phyloP scores from a whole-genome alignment of 805 yeast species.

The Zygosaccharomyces bailii region DNA sequence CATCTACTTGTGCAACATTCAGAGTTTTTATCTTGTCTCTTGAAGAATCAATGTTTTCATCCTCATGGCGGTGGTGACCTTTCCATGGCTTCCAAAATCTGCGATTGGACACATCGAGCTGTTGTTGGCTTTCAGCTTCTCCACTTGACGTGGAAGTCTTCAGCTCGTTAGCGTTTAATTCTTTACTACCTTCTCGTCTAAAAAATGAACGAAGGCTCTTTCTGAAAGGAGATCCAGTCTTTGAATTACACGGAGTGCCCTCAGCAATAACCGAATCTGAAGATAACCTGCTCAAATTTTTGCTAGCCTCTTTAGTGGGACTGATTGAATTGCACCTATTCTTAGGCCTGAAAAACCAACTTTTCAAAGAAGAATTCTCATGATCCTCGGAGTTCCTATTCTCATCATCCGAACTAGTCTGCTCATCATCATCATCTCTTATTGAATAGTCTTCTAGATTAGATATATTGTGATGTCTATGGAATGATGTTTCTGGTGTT shows the following conservation, averaged over 20 bases:
- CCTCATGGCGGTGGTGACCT: slow-evolving; percentile 9
- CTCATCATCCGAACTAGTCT: slow-evolving; percentile 22
- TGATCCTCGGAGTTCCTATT: slow-evolving; percentile 8
- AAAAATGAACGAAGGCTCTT: slow-evolving; percentile 19
- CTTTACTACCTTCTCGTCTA: slow-evolving; percentile 13
- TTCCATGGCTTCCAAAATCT: slow-evolving; percentile 25
- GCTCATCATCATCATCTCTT: slow-evolving; percentile 19
- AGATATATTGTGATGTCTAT: slow-evolving; percentile 4
- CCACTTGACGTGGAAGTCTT: not conserved
- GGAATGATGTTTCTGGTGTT: slow-evolving; percentile 5
- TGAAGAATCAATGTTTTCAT: slow-evolving; percentile 2
- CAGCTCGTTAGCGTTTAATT: not conserved
- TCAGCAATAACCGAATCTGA: slow-evolving; percentile 13
- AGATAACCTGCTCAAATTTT: not conserved
- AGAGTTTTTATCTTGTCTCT: slow-evolving; percentile 2
- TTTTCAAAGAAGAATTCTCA: slow-evolving; percentile 14
- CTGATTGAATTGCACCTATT: slow-evolving; percentile 6
- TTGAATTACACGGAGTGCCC: slow-evolving; percentile 15
- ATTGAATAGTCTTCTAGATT: slow-evolving; percentile 10
- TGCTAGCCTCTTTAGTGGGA: slow-evolving; percentile 1
- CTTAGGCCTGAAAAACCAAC: slow-evolving; percentile 15
- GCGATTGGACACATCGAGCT: slow-evolving; percentile 4
- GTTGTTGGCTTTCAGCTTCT: slow-evolving; percentile 5
- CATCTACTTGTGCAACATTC: slow-evolving; percentile 2
- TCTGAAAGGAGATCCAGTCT: slow-evolving; percentile 16